These are phyloP conservation scores for Tolypocladium capitatum DNA, from an alignment of 2,329 filamentous ascomycete genomes.

Conservation along the genomic window DNA sequence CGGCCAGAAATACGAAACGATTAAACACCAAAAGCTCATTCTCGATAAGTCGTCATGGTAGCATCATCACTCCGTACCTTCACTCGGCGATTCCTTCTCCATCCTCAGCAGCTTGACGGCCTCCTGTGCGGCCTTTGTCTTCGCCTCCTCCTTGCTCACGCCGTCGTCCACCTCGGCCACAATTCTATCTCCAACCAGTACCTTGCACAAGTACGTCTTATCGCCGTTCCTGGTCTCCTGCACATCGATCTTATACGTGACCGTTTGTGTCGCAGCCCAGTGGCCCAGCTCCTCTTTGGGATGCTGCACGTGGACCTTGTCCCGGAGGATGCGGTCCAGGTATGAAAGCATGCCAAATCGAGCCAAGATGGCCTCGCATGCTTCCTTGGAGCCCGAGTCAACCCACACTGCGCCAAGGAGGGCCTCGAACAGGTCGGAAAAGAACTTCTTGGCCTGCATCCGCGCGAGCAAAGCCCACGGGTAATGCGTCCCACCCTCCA, in stretches of 20 bases:
- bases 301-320: constrained; percentile 43
- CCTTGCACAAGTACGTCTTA: constrained; percentile 27
- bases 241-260: constrained; percentile 37
- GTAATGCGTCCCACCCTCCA: constrained; percentile 42
- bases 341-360: constrained; percentile 51
- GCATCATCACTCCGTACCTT: background rate
- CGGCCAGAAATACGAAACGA: background rate
- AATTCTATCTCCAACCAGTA: constrained; percentile 33
- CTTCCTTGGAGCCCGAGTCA: constrained; percentile 52
- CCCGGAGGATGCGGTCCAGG: constrained; percentile 47
- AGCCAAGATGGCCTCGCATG: constrained; percentile 47
- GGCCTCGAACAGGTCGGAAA: constrained; percentile 72
- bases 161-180: constrained; percentile 33
- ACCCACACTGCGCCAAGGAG: constrained; percentile 73
- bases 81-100: constrained; percentile 4
- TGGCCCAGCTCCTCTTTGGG: constrained; percentile 57
- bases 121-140: constrained; percentile 39
- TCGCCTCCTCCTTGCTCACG: constrained; percentile 36
- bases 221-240: constrained; percentile 8
- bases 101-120: constrained; percentile 26
- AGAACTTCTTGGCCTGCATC: constrained; percentile 59
- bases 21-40: background rate
- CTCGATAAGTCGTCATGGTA: background rate
- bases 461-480: constrained; percentile 64
- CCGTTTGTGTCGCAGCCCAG: constrained; percentile 35